Base-by-base conservation (phyloP, 1,139 yeast genomes). In the Arxiozyma slooffiae region DNA sequence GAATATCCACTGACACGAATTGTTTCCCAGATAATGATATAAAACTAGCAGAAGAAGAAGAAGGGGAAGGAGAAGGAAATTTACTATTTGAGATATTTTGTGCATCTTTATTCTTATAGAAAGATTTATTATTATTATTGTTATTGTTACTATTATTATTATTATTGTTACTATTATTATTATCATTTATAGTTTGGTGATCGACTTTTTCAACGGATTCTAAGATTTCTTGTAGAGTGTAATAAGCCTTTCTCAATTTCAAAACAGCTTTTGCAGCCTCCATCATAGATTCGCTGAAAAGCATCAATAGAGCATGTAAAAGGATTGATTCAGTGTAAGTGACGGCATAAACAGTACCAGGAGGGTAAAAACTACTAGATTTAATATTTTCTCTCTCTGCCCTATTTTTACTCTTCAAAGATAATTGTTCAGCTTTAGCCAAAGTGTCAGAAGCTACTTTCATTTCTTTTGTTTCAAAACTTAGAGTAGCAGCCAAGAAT, bases 311-410 rank as follows among this genome's bases (percentile, higher is more conserved):
- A 0, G 97, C 97, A 62, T 87, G 85, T 66, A 92, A 71, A 48
- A 92, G 72, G 50, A 90, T 85, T 46, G 94, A 79, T 64, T 92
- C 97, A 0, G 96, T 95, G 60, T 83, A 79, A 0, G 95, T 88
- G 39, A 92, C 89, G 36, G 90, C 89, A 68, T 83, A 90, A 66
- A 89, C 96, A 1, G 96, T 85, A 0, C 97, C 97, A 0, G 96
- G 95, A 1, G 96, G 95, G 66, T 86, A 92, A 16, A 81, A 75
- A 26, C 78, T 75, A 36, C 92, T 81, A 1, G 95, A 80, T 42
- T 72, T 71, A 47, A 86, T 61, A 43, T 75, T 75, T 55, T 76
- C 66, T 58, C 75, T 81, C 55, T 80, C 80, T 48, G 85, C 84
- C 57, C 73, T 76, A 17, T 70, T 63, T 62, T 85, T 80, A 58